Evolutionary conservation across 169 alveolate genomes (phyloP).

Genomic region (Perkinsus chesapeaki): DNA sequence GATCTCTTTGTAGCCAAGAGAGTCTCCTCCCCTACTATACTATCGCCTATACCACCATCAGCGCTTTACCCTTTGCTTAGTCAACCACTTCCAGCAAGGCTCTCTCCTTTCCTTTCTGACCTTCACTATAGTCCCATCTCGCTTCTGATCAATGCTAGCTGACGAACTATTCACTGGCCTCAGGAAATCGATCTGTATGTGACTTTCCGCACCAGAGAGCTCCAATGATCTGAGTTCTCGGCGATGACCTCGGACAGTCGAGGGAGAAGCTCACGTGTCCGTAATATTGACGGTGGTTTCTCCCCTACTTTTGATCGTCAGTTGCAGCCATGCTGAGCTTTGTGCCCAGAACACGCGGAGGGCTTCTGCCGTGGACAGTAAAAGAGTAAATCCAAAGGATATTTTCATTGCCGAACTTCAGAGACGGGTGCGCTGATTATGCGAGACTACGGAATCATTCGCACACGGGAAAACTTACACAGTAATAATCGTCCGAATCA

Average conservation of each 20-base stretch:
- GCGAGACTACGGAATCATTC: not conserved
- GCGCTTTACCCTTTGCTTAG: not conserved
- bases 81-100: not conserved
- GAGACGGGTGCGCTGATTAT: not conserved
- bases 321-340: not conserved
- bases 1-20: not conserved
- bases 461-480: not conserved
- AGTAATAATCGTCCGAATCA: not conserved
- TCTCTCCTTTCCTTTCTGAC: not conserved
- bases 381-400: too few relatives aligned
- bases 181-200: not conserved
- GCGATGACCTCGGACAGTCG: not conserved
- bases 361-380: not conserved
- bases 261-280: not conserved
- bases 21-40: not conserved
- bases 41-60: not conserved
- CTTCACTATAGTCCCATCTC: not conserved
- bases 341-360: not conserved
- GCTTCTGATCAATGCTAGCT: not conserved
- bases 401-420: too few relatives aligned
- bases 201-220: not conserved
- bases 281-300: not conserved
- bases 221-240: not conserved
- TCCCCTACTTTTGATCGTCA: not conserved
- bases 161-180: not conserved